A percentile compares a stretch with the other conserved stretches of the same genome.
Evolutionary conservation across 2,329 filamentous ascomycete genomes (phyloP).

Genomic region (Cryphonectria japonica): DNA sequence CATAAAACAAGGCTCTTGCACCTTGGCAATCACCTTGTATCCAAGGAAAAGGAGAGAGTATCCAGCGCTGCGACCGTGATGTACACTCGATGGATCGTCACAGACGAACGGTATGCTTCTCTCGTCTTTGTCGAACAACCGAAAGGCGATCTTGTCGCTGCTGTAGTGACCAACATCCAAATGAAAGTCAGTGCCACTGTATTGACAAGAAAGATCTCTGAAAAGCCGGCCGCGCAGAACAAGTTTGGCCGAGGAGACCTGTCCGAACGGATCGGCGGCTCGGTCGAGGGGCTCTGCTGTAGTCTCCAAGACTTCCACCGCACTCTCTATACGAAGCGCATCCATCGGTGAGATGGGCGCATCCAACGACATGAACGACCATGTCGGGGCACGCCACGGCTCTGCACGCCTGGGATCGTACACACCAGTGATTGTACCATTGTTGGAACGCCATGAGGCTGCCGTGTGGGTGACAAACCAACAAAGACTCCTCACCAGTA

Average conservation of each 20-base stretch:
- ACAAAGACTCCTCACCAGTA: conserved; percentile 9
- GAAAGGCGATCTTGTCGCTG: conserved; percentile 6
- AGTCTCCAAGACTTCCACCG: conserved; percentile 6
- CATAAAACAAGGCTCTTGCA: conserved; percentile 17
- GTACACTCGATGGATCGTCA: conserved; percentile 13
- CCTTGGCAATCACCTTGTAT: conserved; percentile 5
- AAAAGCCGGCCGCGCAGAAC: neutral
- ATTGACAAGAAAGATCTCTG: conserved; percentile 6
- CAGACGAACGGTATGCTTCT: conserved; percentile 7
- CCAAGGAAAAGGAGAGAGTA: conserved; percentile 13
- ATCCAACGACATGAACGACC: conserved; percentile 11
- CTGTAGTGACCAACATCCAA: neutral
- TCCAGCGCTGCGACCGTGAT: neutral
- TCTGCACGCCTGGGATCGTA: conserved; percentile 14
- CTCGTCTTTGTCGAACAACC: neutral
- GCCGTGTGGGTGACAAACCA: conserved; percentile 2
- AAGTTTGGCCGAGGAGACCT: conserved; percentile 11
- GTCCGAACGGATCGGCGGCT: conserved; percentile 1
- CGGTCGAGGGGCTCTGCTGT: conserved; percentile 3
- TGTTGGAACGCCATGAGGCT: conserved; percentile 3
- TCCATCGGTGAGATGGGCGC: conserved; percentile 11
- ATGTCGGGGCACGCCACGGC: conserved; percentile 15
- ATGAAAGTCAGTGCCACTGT: conserved; percentile 9
- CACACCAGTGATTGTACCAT: neutral
- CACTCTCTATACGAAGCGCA: neutral